Base-by-base conservation (phyloP, 2,329 filamentous ascomycete species). In the Orbilia oligospora region DNA sequence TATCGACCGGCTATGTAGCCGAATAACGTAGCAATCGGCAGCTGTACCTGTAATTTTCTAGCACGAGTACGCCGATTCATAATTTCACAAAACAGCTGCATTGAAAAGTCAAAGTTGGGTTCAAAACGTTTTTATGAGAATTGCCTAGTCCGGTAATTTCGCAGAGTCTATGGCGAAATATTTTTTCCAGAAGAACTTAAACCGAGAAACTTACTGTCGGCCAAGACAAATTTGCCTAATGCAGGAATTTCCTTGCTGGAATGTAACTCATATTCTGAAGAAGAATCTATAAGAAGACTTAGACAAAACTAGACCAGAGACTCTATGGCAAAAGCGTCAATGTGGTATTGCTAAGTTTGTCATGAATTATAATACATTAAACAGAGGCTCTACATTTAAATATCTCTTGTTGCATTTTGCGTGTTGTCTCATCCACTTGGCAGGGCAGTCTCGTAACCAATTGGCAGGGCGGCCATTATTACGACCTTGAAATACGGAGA, bases 131-230 rank as follows among this genome's bases (percentile, higher is more conserved):
- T n/a, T n/a, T 14, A 14, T n/a, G 10, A 38, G 9, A 10, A 38
- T 22, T 58, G 14, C 56, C 36, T 44, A 41, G 12, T 44, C 56
- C 56, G 56, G 56, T 61, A 61, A 61, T 38, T 22, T 10, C 22
- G 3, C 9, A 22, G 18, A 27, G n/a, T 38, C 6, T 20, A n/a
- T n/a, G n/a, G n/a, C n/a, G n/a, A 24, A 27, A 58, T 5, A 18
- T 38, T 41, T 38, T 41, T 36, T n/a, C 53, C 18, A 58, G 33
- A 38, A 27, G 51, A 55, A 46, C 44, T 20, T 20, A 18, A 46
- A 46, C n/a, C 5, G 2, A 20, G 16, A 6, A 46, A 44, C n/a
- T 20, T 10, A 20, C 44, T 46, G 41, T 18, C 3, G 16, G 14
- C 16, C 41, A 18, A 46, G 44, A 46, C 41, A 46, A 12, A 9